Evolutionary conservation across 208 protist genomes (phyloP).

Genomic region (Leishmania lainsoni): DNA sequence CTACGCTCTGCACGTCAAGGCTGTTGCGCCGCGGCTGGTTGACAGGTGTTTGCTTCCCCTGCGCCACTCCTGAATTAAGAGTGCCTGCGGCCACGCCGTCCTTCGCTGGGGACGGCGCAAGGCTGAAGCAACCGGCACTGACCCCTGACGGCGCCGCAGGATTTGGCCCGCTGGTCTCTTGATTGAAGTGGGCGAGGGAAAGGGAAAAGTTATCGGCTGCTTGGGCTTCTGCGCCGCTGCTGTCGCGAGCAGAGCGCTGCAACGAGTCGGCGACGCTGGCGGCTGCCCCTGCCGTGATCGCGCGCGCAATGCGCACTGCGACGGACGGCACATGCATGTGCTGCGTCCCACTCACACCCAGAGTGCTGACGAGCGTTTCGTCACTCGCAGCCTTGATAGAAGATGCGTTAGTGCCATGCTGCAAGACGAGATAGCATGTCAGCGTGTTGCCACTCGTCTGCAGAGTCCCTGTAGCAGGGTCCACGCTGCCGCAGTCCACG

Average conservation of each 20-base stretch:
- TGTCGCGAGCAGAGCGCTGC: slow-evolving; percentile 1
- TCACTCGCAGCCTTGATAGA: slow-evolving; percentile 4
- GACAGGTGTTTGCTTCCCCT: not conserved
- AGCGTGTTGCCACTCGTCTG: slow-evolving; percentile 55
- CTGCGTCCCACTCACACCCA: not conserved
- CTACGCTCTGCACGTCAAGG: slow-evolving; percentile 17
- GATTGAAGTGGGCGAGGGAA: slow-evolving; percentile 34
- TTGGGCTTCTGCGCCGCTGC: slow-evolving; percentile 4
- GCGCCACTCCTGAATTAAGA: not conserved
- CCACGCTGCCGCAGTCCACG: slow-evolving; percentile 58
- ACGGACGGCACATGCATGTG: slow-evolving; percentile 23
- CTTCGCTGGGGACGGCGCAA: slow-evolving; percentile 13
- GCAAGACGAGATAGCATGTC: slow-evolving; percentile 28
- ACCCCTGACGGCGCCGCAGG: not conserved
- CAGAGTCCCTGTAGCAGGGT: slow-evolving; percentile 26
- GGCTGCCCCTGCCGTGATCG: not conserved
- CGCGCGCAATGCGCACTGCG: slow-evolving; percentile 6
- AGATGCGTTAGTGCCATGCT: slow-evolving; percentile 22
- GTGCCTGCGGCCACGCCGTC: slow-evolving; percentile 8
- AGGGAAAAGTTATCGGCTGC: slow-evolving; percentile 20
- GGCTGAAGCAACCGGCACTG: not conserved
- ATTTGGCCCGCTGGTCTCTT: slow-evolving; percentile 12
- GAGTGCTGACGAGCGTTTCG: not conserved
- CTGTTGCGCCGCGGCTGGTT: not conserved
- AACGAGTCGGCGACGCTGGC: not conserved